A percentile compares a stretch with the other conserved stretches of the same genome.
These are phyloP conservation scores for Dictyostelium firmibasis DNA, from an alignment of 78 protist species.

Conservation along the genomic window DNA sequence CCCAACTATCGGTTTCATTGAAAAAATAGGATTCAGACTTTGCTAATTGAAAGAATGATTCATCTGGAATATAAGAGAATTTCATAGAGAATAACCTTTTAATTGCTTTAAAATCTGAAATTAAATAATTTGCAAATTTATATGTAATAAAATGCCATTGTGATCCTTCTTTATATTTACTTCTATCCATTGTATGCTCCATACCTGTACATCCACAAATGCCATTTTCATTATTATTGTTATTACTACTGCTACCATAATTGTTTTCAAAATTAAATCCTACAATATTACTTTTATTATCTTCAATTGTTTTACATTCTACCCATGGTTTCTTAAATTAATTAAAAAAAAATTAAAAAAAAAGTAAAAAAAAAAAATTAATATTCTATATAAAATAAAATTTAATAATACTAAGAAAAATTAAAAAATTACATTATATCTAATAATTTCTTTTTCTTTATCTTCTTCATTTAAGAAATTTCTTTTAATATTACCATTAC, in stretches of 20 bases:
- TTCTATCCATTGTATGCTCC: background rate
- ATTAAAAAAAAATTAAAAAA: background rate
- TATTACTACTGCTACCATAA: background rate
- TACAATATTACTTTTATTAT: background rate
- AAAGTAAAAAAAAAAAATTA: background rate
- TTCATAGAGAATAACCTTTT: slow-evolving; percentile 20
- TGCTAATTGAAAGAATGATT: slow-evolving; percentile 17
- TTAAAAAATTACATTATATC: background rate
- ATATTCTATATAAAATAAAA: too few relatives aligned
- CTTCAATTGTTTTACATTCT: background rate
- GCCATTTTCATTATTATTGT: background rate
- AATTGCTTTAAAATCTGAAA: slow-evolving; percentile 39
- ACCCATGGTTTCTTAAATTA: background rate
- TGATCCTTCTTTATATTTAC: slow-evolving; percentile 21
- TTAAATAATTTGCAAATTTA: slow-evolving; percentile 11
- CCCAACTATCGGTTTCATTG: background rate
- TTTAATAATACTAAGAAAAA: background rate
- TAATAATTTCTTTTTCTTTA: background rate
- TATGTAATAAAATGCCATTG: slow-evolving; percentile 57
- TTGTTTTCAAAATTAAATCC: background rate
- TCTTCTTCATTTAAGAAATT: background rate
- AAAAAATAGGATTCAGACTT: background rate
- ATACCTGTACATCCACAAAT: background rate
- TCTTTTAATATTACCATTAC: background rate
- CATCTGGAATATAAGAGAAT: slow-evolving; percentile 56